Conservation (phyloP, 441 rosid species). For the Euphorbia schlechtendalii region DNA sequence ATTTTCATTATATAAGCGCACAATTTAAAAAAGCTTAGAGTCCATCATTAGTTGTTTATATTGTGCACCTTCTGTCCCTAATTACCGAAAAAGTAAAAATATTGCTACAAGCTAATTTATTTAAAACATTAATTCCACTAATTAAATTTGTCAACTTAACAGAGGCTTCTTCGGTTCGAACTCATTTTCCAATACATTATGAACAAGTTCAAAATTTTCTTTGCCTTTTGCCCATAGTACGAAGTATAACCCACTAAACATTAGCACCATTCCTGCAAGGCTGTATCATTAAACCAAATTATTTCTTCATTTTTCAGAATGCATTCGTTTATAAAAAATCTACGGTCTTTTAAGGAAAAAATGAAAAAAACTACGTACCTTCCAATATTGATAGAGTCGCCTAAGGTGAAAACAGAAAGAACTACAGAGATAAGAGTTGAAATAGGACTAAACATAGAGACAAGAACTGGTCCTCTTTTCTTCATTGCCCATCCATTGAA, state of each 20-base stretch:
- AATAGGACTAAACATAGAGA: conserved; percentile 84
- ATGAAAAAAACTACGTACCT: conserved; percentile 34
- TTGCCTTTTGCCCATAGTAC: conserved; percentile 92
- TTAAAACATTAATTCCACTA: too few relatives aligned
- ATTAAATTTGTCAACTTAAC: conserved; percentile 33
- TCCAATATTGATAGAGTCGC: conserved; percentile 53
- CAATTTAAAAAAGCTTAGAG: too few relatives aligned
- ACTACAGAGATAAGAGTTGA: conserved; percentile 61
- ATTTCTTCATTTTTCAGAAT: too few relatives aligned
- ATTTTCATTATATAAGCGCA: too few relatives aligned
- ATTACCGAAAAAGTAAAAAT: too few relatives aligned
- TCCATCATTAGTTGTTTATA: too few relatives aligned
- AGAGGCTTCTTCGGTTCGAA: conserved; percentile 59
- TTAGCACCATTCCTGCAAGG: conserved; percentile 64
- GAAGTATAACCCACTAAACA: conserved; percentile 71
- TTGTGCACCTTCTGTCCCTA: too few relatives aligned
- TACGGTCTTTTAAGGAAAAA: too few relatives aligned
- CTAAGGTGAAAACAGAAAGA: conserved; percentile 53
- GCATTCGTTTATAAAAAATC: too few relatives aligned
- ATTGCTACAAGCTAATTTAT: too few relatives aligned
- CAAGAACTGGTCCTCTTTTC: conserved; percentile 88
- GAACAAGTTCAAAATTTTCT: conserved; percentile 34
- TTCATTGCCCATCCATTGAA: conserved; percentile 96
- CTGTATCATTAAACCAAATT: conserved; percentile 31
- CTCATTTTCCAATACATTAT: conserved; percentile 36